phyloP scores from a whole-genome alignment of 306 rosid species.

The Quercus bicolor region DNA sequence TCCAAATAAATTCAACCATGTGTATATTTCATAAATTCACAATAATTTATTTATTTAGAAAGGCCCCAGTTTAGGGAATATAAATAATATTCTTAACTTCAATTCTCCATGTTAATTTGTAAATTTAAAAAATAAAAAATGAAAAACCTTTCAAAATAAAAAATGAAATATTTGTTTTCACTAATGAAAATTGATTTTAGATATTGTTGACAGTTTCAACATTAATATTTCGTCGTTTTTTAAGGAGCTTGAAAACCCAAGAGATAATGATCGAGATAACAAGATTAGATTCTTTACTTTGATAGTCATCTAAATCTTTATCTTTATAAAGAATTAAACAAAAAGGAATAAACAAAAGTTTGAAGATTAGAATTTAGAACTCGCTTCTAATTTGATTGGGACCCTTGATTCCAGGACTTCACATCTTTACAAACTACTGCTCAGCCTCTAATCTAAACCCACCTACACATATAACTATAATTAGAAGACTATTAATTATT shows the following conservation, averaged over 20 bases:
- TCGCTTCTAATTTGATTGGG: slow-evolving; percentile 30
- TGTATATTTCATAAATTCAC: too few species aligned
- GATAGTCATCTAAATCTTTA: slow-evolving; percentile 17
- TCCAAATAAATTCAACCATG: too few species aligned
- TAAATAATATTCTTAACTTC: too few species aligned
- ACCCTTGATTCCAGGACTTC: slow-evolving; percentile 32
- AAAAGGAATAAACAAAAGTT: slow-evolving; percentile 19
- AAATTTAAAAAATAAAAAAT: too few species aligned
- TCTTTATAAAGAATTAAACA: slow-evolving; percentile 12
- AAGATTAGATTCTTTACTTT: slow-evolving; percentile 45
- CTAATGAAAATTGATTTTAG: too few species aligned
- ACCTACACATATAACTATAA: slow-evolving; percentile 36
- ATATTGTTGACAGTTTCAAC: too few species aligned
- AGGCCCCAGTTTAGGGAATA: too few species aligned
- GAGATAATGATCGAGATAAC: neutral
- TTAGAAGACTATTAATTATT: slow-evolving; percentile 33
- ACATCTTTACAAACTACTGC: slow-evolving; percentile 41
- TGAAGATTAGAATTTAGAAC: slow-evolving; percentile 35
- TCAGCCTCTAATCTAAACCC: slow-evolving; percentile 37
- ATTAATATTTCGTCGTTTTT: neutral
- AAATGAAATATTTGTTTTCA: too few species aligned
- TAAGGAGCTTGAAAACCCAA: neutral
- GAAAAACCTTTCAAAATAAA: too few species aligned
- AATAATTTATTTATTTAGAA: too few species aligned
- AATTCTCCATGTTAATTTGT: too few species aligned